Percentiles rank a stretch among this genome's conserved stretches.
These are phyloP conservation scores for Crithidia brevicula DNA, from an alignment of 208 protist species.

Conservation along the genomic window DNA sequence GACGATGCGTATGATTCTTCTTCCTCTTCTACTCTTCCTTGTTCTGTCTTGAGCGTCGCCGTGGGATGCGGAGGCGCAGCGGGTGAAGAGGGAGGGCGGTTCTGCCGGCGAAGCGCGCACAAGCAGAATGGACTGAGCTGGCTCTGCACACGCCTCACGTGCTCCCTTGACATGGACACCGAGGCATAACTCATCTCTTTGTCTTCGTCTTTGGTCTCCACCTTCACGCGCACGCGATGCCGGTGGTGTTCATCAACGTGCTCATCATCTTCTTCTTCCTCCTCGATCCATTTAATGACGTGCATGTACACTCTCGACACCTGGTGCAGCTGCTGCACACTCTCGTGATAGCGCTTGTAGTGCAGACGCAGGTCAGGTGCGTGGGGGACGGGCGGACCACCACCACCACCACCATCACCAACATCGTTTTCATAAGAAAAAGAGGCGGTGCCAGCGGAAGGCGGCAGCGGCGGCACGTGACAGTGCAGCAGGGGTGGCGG, in stretches of 20 bases:
- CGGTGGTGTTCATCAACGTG: neutral
- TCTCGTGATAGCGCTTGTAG: slow-evolving; percentile 29
- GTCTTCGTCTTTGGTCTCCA: neutral
- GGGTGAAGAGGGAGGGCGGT: neutral
- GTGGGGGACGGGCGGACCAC: neutral
- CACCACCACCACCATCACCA: neutral
- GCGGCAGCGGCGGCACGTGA: neutral
- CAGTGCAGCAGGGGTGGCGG: slow-evolving; percentile 7
- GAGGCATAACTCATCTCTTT: neutral
- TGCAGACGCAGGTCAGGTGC: slow-evolving; percentile 25
- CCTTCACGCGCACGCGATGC: neutral
- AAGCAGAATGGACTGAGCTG: slow-evolving; percentile 30
- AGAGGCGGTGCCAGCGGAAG: too few relatives aligned
- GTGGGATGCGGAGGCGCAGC: neutral
- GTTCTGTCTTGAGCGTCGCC: neutral
- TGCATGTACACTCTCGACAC: slow-evolving; percentile 24
- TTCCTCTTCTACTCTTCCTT: too few relatives aligned
- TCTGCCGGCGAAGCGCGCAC: slow-evolving; percentile 16
- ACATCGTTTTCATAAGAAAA: too few relatives aligned
- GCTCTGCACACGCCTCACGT: slow-evolving; percentile 14
- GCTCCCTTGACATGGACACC: neutral
- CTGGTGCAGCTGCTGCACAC: slow-evolving; percentile 21
- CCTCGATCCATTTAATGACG: slow-evolving; percentile 21
- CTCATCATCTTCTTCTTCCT: slow-evolving; percentile 14
- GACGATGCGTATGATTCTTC: too few relatives aligned